A percentile compares a stretch with the other conserved stretches of the same genome.
These are phyloP conservation scores for Sorghum bicolor DNA, from an alignment of 176 grass and related monocot genomes.

Conservation along the genomic window Sorghum_bicolor_NCBIv3 NC_012872.2:50672501-50673000, in stretches of 20 bases:
- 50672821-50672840: constrained; percentile 81
- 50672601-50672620: constrained; percentile 25
- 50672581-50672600: too few species aligned
- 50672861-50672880: constrained; percentile 97
- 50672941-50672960: constrained; percentile 80
- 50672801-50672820: constrained; percentile 68
- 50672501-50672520: too few species aligned
- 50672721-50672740: constrained; percentile 88
- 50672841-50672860: constrained; percentile 93
- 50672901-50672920: constrained; percentile 60
- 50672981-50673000: constrained; percentile 13
- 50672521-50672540: too few species aligned
- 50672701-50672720: constrained; percentile 70
- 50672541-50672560: too few species aligned
- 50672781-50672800: constrained; percentile 98
- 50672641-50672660: constrained; percentile 65
- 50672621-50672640: constrained; percentile 93
- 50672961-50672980: constrained; percentile 52
- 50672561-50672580: too few species aligned
- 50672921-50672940: constrained; percentile 64
- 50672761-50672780: constrained; percentile 60
- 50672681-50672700: constrained; percentile 70
- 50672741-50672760: constrained; percentile 80
- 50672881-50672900: constrained; percentile 74
- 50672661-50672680: constrained; percentile 44